Conservation (phyloP, 805 yeast species). For the Barnettozyma californica region DNA sequence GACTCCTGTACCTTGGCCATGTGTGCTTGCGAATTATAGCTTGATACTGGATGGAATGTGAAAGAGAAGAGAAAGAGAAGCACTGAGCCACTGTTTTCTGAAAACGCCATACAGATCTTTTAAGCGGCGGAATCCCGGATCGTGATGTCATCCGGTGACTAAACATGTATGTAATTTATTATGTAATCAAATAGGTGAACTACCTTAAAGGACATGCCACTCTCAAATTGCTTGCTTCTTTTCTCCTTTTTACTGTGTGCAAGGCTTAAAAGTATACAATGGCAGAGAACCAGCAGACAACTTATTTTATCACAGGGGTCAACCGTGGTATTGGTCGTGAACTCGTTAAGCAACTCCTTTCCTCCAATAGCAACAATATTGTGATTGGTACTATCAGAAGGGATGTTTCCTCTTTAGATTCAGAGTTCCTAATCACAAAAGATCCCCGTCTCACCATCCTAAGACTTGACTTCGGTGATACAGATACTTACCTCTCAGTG, state of each 20-base stretch:
- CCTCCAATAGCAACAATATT: constrained; percentile 8
- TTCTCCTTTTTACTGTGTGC: background rate
- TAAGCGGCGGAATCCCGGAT: background rate
- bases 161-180: background rate
- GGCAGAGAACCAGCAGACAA: constrained; percentile 8
- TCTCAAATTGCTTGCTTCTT: background rate
- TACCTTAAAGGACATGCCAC: background rate
- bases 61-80: background rate
- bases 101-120: background rate
- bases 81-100: background rate
- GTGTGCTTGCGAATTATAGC: background rate
- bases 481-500: constrained; percentile 12
- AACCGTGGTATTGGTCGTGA: constrained; percentile 24
- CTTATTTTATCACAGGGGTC: constrained; percentile 25
- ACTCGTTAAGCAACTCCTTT: constrained; percentile 18
- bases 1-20: constrained; percentile 16
- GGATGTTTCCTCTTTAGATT: background rate
- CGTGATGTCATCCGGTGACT: background rate
- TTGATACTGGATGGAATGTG: background rate
- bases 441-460: constrained; percentile 19
- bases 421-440: constrained; percentile 19
- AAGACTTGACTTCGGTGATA: constrained; percentile 18
- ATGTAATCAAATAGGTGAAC: background rate
- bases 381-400: constrained; percentile 25
- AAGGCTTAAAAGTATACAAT: background rate